Base-by-base conservation (phyloP, 2,329 filamentous ascomycete species). In the Ophiobolus disseminans region DNA sequence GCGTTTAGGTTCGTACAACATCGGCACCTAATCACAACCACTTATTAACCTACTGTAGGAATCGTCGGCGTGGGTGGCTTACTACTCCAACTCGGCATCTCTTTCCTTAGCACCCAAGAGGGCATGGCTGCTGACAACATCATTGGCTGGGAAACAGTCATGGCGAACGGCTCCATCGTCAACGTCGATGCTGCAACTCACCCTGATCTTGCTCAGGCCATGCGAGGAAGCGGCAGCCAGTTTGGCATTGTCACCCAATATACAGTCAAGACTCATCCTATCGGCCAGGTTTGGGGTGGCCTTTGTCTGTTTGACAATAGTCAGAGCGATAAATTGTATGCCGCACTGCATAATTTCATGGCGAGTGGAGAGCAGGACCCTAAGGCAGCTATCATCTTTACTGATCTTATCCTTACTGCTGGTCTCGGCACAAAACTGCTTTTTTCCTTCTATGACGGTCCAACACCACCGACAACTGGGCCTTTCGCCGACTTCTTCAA, bases 231-330 rank as follows among this genome's bases (percentile, higher is more conserved):
- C 22, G 58, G 62, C 11, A 55, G 55, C 17, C 57, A 60, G 14
- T 65, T 65, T 28, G 63, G 72, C 61, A 61, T 65, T 14, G 60
- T 66, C 11, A 65, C 63, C 2, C 53, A 59, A 26, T 65, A 58
- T 40, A 65, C 57, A 10, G 42, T 60, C 43, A 61, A 62, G 21
- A 45, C 51, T 13, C 57, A 60, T 37, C 55, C 53, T 7, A 60
- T 64, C 38, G 69, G 60, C 19, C 45, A 73, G 38, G 65, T 76
- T 16, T 77, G 73, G 72, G 75, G 74, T 11, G 74, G 75, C 2
- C 57, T 57, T 4, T 65, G 72, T 3, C 40, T 69, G n/a, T 76
- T 75, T 52, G 60, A 55, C 20, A 48, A 36, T 3, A 50, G 35
- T 7, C 52, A 73, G 20, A 57, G 60, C 0, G 57, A 65, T 8